Evolutionary conservation across 148 eudicot genomes (phyloP), one percentile per base, ranked within the genome.

Genomic region (Silene uniflora): DNA sequence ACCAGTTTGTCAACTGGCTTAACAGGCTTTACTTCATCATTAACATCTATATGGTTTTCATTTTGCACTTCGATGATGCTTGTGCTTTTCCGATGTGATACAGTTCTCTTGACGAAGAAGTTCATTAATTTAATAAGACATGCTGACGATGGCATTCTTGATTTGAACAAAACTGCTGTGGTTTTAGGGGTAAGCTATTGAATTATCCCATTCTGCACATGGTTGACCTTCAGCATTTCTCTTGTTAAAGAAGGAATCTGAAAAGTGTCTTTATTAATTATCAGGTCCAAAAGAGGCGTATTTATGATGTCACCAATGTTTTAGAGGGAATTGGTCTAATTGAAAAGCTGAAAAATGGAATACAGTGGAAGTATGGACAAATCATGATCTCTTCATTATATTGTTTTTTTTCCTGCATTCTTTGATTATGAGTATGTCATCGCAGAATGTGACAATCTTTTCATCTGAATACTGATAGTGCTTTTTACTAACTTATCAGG

Each of bases 231-330:
- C 14, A 2, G 17, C 2, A 52, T 72, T 67, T 49, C 62, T 65
- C 46, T 69, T 25, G 54, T 23, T 58, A 16, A 24, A 76, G 11
- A 19, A 76, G 11, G 39, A 27, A 72, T 67, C 74, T 81, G 24
- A 65, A 42, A 29, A 32, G 21, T n/a, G 17, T 66, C 73, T 71
- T 75, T 80, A 14, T 80, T 79, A 19, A 18, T 79, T 71, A 19
- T 64, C 87, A 94, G 98, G 98, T 94, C 39, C 98, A 94, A 77
- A 94, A 94, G 84, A 91, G 98, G 87, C 89, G 98, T 73, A 94
- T 94, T 73, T 94, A 94, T 86, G 98, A 94, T 73, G 92, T 94
- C 67, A 94, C 98, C 56, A 94, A 94, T 81, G 98, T 94, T 68
- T 84, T 94, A 67, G 98, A 94, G 87, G 98, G 98, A 82, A 91